Conservation (phyloP, 768 basidiomycete genomes). For the Zangia roseola region DNA sequence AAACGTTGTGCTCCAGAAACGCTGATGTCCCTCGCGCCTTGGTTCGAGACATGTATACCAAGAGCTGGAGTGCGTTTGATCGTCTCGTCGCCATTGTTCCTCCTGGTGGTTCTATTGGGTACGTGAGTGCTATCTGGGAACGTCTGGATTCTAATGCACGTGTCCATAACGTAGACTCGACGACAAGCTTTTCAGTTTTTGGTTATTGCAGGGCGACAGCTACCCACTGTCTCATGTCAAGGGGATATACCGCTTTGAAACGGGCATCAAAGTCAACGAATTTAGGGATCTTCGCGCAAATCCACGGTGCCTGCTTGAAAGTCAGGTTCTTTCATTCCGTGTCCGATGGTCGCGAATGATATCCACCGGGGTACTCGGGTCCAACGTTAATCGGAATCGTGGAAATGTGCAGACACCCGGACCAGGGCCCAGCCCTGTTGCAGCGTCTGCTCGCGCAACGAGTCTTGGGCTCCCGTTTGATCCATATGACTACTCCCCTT, state of each 20-base stretch:
- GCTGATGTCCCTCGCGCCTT: constrained; percentile 82
- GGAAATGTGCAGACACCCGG: constrained; percentile 32
- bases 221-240: constrained; percentile 77
- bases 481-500: constrained; percentile 66
- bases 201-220: constrained; percentile 78
- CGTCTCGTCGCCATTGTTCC: constrained; percentile 85
- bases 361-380: constrained; percentile 63
- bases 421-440: constrained; percentile 26
- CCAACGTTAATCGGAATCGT: constrained; percentile 30
- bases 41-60: constrained; percentile 89
- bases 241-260: constrained; percentile 86
- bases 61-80: constrained; percentile 91
- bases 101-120: constrained; percentile 90
- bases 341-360: constrained; percentile 78
- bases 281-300: constrained; percentile 88
- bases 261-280: constrained; percentile 83
- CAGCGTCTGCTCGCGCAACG: constrained; percentile 21
- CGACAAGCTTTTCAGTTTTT: constrained; percentile 89
- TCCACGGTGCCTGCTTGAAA: constrained; percentile 82
- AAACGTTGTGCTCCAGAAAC: constrained; percentile 47
- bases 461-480: constrained; percentile 72
- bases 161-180: constrained; percentile 73
- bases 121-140: constrained; percentile 26
- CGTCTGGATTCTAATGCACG: not conserved
- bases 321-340: constrained; percentile 77